Evolutionary conservation across 495 filamentous ascomycete genomes (phyloP), one percentile per base, ranked within the genome.

Genomic region (Hypoxylon crocopeplum): DNA sequence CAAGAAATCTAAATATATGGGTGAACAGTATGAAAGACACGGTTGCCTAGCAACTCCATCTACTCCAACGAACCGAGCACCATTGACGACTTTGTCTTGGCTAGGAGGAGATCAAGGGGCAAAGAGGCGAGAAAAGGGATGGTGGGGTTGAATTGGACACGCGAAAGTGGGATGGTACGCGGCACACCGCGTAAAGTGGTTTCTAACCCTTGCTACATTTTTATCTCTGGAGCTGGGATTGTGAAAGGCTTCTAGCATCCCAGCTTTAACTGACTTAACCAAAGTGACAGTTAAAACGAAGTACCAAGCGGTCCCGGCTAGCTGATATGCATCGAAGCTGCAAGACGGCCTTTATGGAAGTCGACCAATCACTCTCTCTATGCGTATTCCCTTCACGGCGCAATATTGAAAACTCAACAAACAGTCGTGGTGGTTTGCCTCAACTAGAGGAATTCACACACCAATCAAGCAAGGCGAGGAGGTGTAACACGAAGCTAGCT

Each of bases 101-200:
- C 64, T 29, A 66, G 42, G 62, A 33, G 60, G 33, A 47, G 52
- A 48, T 45, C 37, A 60, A 62, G 64, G 64, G 58, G 59, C 38
- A 36, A 13, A 46, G 37, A 45, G 38, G 17, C 20, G 29, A 37
- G 13, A 50, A 49, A 54, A 49, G 30, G 42, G 38, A 46, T 57
- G 54, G 68, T 57, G 68, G 68, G 63, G 63, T 58, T 15, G 7
- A 10, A n/a, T 5, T 17, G 4, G 34, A 36, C 24, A 17, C 55
- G 46, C 61, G 48, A 64, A 62, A 67, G 67, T 64, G 67, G 67
- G 50, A 64, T 67, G 56, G 57, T 55, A 70, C 68, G 65, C 68
- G 68, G 32, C 48, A 54, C 48, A 62, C 61, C 68, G 68, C 68
- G 68, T 70, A 70, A 70, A 70, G 68, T 70, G 68, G 68, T 70